Evolutionary conservation across 75 land plant genomes (phyloP).

Genomic region (Pinus tabuliformis): DNA sequence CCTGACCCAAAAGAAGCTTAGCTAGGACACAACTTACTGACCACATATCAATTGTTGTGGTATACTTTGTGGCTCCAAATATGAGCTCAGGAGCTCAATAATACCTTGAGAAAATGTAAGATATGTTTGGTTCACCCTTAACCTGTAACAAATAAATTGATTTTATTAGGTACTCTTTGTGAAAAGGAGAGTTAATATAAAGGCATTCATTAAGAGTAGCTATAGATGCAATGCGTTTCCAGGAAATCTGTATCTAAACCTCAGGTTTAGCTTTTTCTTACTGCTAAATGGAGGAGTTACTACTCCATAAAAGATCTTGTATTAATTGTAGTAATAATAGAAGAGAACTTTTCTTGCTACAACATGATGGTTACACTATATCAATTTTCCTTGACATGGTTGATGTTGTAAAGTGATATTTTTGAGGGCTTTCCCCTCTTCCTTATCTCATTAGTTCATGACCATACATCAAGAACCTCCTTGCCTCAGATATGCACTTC

Average conservation of each 20-base stretch:
- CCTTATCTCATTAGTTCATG: too few species aligned
- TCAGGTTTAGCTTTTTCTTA: too few species aligned
- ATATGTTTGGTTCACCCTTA: constrained; percentile 74
- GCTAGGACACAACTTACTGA: constrained; percentile 87
- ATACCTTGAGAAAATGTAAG: constrained; percentile 79
- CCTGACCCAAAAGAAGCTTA: constrained; percentile 83
- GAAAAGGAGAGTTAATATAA: background rate
- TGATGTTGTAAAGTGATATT: too few species aligned
- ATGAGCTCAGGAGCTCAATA: constrained; percentile 87
- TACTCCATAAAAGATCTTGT: too few species aligned
- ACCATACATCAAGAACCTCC: too few species aligned
- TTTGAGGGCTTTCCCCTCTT: too few species aligned
- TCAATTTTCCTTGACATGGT: too few species aligned
- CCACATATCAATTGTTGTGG: constrained; percentile 87
- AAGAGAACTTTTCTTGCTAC: too few species aligned
- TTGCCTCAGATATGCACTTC: too few species aligned
- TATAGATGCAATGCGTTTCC: background rate
- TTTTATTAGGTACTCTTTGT: background rate
- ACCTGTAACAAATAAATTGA: constrained; percentile 26
- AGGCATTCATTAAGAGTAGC: background rate
- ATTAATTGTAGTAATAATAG: too few species aligned
- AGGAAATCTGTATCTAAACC: background rate
- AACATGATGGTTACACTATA: too few species aligned
- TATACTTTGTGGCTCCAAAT: constrained; percentile 85
- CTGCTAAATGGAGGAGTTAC: too few species aligned